phyloP scores from a whole-genome alignment of 2,329 filamentous ascomycete genomes.

The Epichloe uncinata region DNA sequence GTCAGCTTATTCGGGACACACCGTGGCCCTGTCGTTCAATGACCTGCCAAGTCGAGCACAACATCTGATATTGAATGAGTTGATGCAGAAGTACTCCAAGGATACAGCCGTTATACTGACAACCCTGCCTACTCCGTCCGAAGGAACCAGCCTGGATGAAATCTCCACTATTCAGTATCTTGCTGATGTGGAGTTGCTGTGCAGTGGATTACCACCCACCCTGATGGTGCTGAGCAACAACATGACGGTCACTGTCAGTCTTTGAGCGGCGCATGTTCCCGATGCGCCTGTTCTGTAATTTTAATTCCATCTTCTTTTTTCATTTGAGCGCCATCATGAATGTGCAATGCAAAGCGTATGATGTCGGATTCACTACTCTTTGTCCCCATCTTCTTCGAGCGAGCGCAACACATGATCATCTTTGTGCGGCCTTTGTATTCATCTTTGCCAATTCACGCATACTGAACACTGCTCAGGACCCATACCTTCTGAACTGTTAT shows the following conservation, averaged over 20 bases:
- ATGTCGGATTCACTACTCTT: background rate
- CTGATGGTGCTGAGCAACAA: slow-evolving; percentile 76
- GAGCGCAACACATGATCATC: background rate
- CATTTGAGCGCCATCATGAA: no score
- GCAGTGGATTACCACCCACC: slow-evolving; percentile 60
- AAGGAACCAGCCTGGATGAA: slow-evolving; percentile 62
- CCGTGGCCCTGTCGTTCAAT: slow-evolving; percentile 67
- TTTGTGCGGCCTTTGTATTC: background rate
- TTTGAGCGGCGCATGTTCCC: slow-evolving; percentile 26
- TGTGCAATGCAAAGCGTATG: background rate
- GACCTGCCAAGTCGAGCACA: slow-evolving; percentile 74
- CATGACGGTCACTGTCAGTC: slow-evolving; percentile 74
- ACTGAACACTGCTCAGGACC: background rate
- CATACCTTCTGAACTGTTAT: background rate
- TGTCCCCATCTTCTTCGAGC: background rate
- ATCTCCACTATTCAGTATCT: slow-evolving; percentile 60
- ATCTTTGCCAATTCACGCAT: background rate
- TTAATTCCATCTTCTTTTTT: background rate
- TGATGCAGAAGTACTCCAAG: slow-evolving; percentile 55
- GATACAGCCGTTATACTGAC: slow-evolving; percentile 71
- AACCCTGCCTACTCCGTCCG: slow-evolving; percentile 67
- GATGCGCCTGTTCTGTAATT: background rate
- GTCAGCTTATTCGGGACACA: slow-evolving; percentile 42
- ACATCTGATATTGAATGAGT: slow-evolving; percentile 74
- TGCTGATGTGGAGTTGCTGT: slow-evolving; percentile 65